Base-by-base conservation (phyloP, 306 rosid genomes). In the Argentina anserina region DNA sequence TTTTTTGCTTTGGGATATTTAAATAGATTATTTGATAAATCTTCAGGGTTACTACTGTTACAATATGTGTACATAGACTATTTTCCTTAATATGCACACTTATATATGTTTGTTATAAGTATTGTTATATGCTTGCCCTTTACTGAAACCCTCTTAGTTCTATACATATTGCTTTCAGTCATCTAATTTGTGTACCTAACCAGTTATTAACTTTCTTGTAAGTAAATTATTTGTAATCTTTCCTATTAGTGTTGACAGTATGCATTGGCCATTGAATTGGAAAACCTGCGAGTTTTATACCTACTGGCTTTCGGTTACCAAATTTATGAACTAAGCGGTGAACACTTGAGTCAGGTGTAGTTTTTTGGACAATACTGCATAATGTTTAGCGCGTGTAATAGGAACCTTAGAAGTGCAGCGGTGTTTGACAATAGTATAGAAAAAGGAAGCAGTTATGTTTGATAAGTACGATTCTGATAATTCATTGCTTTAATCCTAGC, bases 401-500 rank as follows among this genome's bases (percentile, higher is more conserved):
- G 80, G 79, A 72, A 26, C 63, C 63, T 2, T 0, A 65, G 77
- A 49, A n/a, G 77, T 73, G 53, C 73, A 23, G 76, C 71, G 34
- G 33, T 52, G 41, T 78, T 69, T 70, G 69, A 73, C 43, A 61
- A 69, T 59, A 81, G 5, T 2, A 33, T 2, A 39, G 9, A 7
- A 39, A 39, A 7, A 81, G 65, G 73, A 78, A 70, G 68, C 84
- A 68, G 37, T 80, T 67, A 76, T 81, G 72, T 71, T 68, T 40
- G 79, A 63, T 17, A 67, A 67, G 26, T 78, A 69, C 70, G 79
- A 80, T 78, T 62, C 84, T 82, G 75, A 87, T 75, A 58, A 42
- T 61, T 73, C 74, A 39, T 78, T 78, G 75, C 73, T 76, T 75
- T 69, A 70, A 76, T 77, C 60, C 71, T 80, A 71, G 63, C 87